These are phyloP conservation scores for Hypoxylon rubiginosum DNA, from an alignment of 2,329 filamentous ascomycete genomes.

Conservation along the genomic window DNA sequence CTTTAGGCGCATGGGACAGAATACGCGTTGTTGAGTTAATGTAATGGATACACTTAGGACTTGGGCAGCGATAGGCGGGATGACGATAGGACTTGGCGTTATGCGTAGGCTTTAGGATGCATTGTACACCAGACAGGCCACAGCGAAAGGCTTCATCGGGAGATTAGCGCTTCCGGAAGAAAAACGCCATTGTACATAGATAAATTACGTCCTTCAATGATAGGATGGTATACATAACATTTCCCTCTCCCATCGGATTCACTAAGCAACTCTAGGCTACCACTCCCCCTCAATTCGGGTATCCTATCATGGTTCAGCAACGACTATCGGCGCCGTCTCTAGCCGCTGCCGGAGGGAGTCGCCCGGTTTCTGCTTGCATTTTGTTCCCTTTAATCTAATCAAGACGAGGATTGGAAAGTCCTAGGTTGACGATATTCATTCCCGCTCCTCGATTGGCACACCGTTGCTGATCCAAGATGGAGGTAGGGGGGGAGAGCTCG, in stretches of 20 bases:
- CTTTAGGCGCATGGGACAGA: not conserved
- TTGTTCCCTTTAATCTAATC: conserved; percentile 1
- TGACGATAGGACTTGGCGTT: conserved; percentile 3
- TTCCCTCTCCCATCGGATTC: not conserved
- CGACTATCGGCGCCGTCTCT: conserved; percentile 12
- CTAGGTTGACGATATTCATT: not conserved
- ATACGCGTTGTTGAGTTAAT: not conserved
- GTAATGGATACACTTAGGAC: conserved; percentile 1
- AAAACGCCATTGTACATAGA: conserved; percentile 13
- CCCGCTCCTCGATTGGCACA: conserved; percentile 7
- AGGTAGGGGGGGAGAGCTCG: not conserved
- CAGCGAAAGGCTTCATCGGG: conserved; percentile 15
- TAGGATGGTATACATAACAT: conserved; percentile 13
- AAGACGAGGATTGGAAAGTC: not conserved
- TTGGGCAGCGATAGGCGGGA: conserved; percentile 9
- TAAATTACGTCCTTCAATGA: conserved; percentile 14
- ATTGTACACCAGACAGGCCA: conserved; percentile 11
- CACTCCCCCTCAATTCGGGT: not conserved
- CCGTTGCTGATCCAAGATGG: conserved; percentile 14
- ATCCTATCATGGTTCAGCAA: not conserved
- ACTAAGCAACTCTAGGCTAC: not conserved
- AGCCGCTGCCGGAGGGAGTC: not conserved
- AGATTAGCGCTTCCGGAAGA: conserved; percentile 18
- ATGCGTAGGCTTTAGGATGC: conserved; percentile 16
- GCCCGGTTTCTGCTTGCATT: not conserved